Conservation (phyloP, 768 basidiomycete genomes). For the Lyophyllum shimeji region DNA sequence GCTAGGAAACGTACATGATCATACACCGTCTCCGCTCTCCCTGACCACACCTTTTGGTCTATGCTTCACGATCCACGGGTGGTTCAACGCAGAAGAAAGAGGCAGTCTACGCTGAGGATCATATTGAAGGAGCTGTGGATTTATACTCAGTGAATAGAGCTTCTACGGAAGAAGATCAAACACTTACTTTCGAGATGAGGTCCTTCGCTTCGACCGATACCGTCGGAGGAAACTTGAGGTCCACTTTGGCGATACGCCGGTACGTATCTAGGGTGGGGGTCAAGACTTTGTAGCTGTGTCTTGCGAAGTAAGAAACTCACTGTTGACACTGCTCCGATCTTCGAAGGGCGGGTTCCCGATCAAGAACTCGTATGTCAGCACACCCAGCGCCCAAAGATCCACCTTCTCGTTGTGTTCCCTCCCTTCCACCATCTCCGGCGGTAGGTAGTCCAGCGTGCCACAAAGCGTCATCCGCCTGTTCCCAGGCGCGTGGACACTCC, state of each 20-base stretch:
- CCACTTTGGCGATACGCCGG: constrained; percentile 84
- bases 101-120: constrained; percentile 78
- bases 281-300: background rate
- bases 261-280: constrained; percentile 67
- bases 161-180: background rate
- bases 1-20: background rate
- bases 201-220: constrained; percentile 68
- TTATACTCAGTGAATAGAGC: background rate
- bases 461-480: constrained; percentile 89
- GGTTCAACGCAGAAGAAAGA: constrained; percentile 69
- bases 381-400: constrained; percentile 95
- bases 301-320: constrained; percentile 37
- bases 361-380: constrained; percentile 95
- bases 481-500: constrained; percentile 96
- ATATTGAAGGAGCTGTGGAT: constrained; percentile 73
- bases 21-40: constrained; percentile 15
- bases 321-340: constrained; percentile 73
- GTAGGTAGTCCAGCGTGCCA: constrained; percentile 94
- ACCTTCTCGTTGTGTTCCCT: constrained; percentile 87
- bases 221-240: constrained; percentile 62
- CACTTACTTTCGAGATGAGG: constrained; percentile 56
- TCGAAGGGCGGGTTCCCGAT: constrained; percentile 82
- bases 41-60: constrained; percentile 45
- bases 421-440: constrained; percentile 98
- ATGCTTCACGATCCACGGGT: constrained; percentile 85